Percentiles rank a stretch among this genome's conserved stretches.
Evolutionary conservation across 129 eudicot genomes (phyloP).

Genomic region (Heracleum sosnowskyi): DNA sequence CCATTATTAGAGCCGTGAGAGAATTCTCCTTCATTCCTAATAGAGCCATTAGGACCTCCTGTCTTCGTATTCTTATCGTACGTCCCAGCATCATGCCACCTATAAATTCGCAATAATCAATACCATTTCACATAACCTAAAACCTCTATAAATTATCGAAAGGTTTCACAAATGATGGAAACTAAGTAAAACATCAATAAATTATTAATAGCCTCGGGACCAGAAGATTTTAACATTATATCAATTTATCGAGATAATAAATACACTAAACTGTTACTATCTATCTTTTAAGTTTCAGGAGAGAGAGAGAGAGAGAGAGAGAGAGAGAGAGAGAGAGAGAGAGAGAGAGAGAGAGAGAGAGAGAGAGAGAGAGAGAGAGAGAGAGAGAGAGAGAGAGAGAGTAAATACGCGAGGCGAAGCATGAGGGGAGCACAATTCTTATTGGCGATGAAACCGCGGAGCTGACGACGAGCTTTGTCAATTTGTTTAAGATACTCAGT

Average conservation of each 20-base stretch:
- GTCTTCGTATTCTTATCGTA: conserved; percentile 78
- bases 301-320: background rate
- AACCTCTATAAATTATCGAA: too few species aligned
- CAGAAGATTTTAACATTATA: background rate
- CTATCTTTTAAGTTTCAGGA: too few species aligned
- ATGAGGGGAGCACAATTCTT: conserved; percentile 87
- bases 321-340: background rate
- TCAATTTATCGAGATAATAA: too few species aligned
- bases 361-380: background rate
- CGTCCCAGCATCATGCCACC: conserved; percentile 99
- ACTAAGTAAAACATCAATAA: background rate
- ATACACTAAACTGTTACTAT: too few species aligned
- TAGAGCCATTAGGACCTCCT: conserved; percentile 96
- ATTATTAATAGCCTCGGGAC: background rate
- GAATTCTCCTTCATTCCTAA: conserved; percentile 67
- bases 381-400: conserved; percentile 3
- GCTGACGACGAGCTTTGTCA: conserved; percentile 82
- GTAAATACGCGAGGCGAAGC: conserved; percentile 82
- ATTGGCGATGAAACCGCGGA: conserved; percentile 77
- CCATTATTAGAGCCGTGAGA: conserved; percentile 77
- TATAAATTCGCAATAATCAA: conserved; percentile 15
- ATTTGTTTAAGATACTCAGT: conserved; percentile 67
- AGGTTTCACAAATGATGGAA: too few species aligned
- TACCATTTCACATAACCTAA: background rate
- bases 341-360: background rate